Conservation (phyloP, 495 filamentous ascomycete species). For the Xylaria bambusicola region DNA sequence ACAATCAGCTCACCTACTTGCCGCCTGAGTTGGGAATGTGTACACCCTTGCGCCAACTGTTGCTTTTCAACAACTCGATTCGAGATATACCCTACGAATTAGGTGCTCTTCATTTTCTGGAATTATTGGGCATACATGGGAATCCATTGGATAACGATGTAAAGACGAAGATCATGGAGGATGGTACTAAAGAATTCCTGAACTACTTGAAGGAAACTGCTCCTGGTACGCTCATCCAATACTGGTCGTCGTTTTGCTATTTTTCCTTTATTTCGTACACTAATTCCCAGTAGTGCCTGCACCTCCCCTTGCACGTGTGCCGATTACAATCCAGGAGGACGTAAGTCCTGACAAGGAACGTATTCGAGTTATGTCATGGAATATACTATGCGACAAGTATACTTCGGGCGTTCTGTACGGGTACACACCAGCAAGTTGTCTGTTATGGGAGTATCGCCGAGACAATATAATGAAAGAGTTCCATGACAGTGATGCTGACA, state of each 20-base stretch:
- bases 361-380: conserved; percentile 85
- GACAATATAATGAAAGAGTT: conserved; percentile 80
- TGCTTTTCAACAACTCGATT: conserved; percentile 88
- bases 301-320: conserved; percentile 59
- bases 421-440: conserved; percentile 75
- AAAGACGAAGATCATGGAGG: conserved; percentile 76
- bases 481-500: conserved; percentile 76
- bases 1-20: conserved; percentile 79
- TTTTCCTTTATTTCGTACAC: background rate
- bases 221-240: conserved; percentile 60
- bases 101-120: conserved; percentile 80
- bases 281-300: conserved; percentile 55
- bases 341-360: conserved; percentile 49
- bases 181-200: conserved; percentile 84
- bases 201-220: conserved; percentile 77
- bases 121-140: conserved; percentile 88
- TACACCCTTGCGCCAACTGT: conserved; percentile 74
- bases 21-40: conserved; percentile 96
- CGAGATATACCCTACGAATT: conserved; percentile 79
- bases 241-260: background rate
- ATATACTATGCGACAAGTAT: conserved; percentile 90
- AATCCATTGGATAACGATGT: conserved; percentile 76
- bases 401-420: conserved; percentile 83
- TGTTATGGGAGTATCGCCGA: conserved; percentile 84
- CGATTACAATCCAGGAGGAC: conserved; percentile 53